A percentile compares a stretch with the other conserved stretches of the same genome.
Conservation (phyloP, 2,329 filamentous ascomycete genomes). For the Aspergillus amoenus region DNA sequence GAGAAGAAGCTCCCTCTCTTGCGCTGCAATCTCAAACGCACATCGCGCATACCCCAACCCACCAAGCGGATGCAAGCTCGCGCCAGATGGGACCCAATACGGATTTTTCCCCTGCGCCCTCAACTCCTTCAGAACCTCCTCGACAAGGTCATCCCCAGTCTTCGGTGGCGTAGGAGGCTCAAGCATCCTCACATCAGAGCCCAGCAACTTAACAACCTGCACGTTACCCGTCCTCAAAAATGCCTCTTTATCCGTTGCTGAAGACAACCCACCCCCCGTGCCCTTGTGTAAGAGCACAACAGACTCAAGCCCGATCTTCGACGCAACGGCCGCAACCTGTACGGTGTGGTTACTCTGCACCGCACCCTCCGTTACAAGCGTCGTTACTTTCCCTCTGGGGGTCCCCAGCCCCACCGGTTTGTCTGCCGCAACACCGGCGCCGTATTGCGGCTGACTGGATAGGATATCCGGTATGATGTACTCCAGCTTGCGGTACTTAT, state of each 20-base stretch:
- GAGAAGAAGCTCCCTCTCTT: conserved; percentile 21
- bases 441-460: conserved; percentile 1
- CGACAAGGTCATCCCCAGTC: conserved; percentile 35
- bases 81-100: conserved; percentile 39
- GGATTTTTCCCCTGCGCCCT: conserved; percentile 18
- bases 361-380: conserved; percentile 37
- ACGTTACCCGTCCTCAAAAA: conserved; percentile 29
- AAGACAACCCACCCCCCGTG: conserved; percentile 27
- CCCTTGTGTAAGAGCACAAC: conserved; percentile 29
- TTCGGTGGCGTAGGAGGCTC: neutral
- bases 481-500: conserved; percentile 41
- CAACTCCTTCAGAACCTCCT: conserved; percentile 25
- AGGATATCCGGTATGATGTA: conserved; percentile 38
- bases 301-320: conserved; percentile 26
- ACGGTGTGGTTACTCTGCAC: conserved; percentile 40
- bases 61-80: conserved; percentile 33
- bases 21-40: conserved; percentile 32
- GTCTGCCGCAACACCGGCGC: neutral
- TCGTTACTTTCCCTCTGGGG: conserved; percentile 19
- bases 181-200: conserved; percentile 52
- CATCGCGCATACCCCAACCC: conserved; percentile 35
- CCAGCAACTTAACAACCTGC: conserved; percentile 29
- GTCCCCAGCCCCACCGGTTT: neutral
- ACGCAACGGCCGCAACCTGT: conserved; percentile 32
- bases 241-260: conserved; percentile 15